Percentiles rank a stretch among this genome's conserved stretches.
phyloP scores from a whole-genome alignment of 768 basidiomycete species.

The Amanita pseudoporphyria region DNA sequence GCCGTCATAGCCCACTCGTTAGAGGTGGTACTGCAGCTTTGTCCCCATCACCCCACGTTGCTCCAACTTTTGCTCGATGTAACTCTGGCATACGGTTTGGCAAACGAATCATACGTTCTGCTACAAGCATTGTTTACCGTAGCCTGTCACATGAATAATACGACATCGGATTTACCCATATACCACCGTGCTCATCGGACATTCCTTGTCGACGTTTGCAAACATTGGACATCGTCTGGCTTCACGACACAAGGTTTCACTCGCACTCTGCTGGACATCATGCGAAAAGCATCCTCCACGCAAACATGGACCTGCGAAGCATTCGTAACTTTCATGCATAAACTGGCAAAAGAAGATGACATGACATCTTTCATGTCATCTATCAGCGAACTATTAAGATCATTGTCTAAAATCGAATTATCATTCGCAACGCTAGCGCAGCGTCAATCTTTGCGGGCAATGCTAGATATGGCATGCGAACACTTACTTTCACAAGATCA shows the following conservation, averaged over 20 bases:
- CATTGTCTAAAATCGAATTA: constrained; percentile 18
- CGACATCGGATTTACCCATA: constrained; percentile 18
- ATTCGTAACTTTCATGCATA: constrained; percentile 10
- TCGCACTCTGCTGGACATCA: constrained; percentile 19
- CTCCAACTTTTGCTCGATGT: constrained; percentile 40
- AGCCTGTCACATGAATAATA: constrained; percentile 20
- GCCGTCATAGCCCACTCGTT: constrained; percentile 45
- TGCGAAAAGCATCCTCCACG: constrained; percentile 10
- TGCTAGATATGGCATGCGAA: background rate
- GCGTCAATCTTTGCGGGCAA: background rate
- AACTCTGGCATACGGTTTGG: constrained; percentile 33
- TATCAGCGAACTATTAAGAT: background rate
- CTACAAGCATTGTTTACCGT: constrained; percentile 31
- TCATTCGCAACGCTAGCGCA: background rate
- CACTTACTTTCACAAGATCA: background rate
- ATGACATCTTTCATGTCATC: constrained; percentile 2
- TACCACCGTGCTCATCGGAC: constrained; percentile 35
- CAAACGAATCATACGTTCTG: constrained; percentile 31
- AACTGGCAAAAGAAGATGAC: background rate
- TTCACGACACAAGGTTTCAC: constrained; percentile 21
- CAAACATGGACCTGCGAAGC: constrained; percentile 35
- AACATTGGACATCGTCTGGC: constrained; percentile 26
- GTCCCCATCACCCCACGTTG: constrained; percentile 38
- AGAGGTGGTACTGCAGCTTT: constrained; percentile 33
- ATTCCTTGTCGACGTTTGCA: constrained; percentile 36